phyloP scores from a whole-genome alignment of 495 filamentous ascomycete species.

The Penicillium ochrochloron region DNA sequence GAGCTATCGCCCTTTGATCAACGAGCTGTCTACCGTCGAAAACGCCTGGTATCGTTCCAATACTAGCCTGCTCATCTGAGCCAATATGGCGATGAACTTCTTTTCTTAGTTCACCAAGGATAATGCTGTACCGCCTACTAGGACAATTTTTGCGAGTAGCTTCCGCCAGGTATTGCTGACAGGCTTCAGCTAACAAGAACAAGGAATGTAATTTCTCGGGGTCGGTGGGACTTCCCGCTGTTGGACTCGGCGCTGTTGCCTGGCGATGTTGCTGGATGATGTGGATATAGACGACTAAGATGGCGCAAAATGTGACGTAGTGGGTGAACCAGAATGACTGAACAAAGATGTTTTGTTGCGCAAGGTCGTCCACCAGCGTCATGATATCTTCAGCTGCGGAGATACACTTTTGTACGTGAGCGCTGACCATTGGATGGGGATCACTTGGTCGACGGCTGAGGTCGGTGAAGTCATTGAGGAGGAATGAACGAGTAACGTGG shows the following conservation, averaged over 20 bases:
- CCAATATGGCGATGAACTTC: conserved; percentile 49
- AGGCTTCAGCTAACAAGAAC: conserved; percentile 48
- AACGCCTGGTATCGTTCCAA: conserved; percentile 6
- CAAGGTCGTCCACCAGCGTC: conserved; percentile 43
- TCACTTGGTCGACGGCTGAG: conserved; percentile 40
- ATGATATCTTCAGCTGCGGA: conserved; percentile 49
- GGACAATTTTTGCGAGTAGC: conserved; percentile 55
- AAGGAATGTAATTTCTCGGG: conserved; percentile 34
- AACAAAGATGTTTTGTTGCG: conserved; percentile 43
- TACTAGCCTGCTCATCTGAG: conserved; percentile 19
- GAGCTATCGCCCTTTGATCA: conserved; percentile 11
- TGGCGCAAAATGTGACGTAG: conserved; percentile 60
- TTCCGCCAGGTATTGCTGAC: conserved; percentile 53
- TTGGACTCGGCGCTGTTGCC: conserved; percentile 31
- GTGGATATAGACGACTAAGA: conserved; percentile 58
- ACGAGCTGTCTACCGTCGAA: conserved; percentile 6
- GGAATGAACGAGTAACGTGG: conserved; percentile 59
- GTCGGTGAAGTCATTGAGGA: conserved; percentile 57
- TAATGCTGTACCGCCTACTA: conserved; percentile 56
- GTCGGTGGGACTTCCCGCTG: conserved; percentile 29
- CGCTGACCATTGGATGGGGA: conserved; percentile 38
- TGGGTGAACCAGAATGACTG: conserved; percentile 59
- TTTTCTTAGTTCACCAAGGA: conserved; percentile 51
- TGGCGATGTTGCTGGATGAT: conserved; percentile 55
- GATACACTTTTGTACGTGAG: conserved; percentile 48